phyloP scores from a whole-genome alignment of 2,329 filamentous ascomycete species.

The Ophiostoma sp. region DNA sequence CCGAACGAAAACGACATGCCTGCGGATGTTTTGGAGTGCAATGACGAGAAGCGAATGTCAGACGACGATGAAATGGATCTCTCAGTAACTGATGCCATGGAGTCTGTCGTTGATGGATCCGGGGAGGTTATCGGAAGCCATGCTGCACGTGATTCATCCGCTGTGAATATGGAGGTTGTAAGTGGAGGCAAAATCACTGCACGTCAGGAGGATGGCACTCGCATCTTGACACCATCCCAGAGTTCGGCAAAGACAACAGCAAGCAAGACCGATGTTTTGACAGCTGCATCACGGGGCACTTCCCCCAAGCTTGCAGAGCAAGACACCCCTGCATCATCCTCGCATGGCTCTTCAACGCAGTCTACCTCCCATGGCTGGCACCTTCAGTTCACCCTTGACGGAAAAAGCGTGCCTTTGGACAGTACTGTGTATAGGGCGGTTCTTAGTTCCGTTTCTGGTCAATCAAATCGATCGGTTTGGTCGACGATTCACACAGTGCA shows the following conservation, averaged over 20 bases:
- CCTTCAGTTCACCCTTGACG: constrained; percentile 89
- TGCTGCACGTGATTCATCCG: constrained; percentile 73
- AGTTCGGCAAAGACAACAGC: constrained; percentile 43
- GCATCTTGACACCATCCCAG: constrained; percentile 78
- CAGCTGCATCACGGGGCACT: constrained; percentile 45
- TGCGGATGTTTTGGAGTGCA: constrained; percentile 80
- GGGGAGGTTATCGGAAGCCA: constrained; percentile 80
- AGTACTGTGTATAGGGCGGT: constrained; percentile 96
- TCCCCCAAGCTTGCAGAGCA: constrained; percentile 52
- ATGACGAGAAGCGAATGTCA: constrained; percentile 82
- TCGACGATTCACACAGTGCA: constrained; percentile 87
- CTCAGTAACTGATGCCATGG: constrained; percentile 67
- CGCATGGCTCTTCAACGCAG: constrained; percentile 82
- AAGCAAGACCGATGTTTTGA: constrained; percentile 38
- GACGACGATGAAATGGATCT: constrained; percentile 62
- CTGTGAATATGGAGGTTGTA: constrained; percentile 88
- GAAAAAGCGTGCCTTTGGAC: constrained; percentile 80
- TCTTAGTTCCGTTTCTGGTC: constrained; percentile 58
- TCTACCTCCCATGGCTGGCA: constrained; percentile 90
- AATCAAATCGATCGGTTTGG: constrained; percentile 78
- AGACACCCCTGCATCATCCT: constrained; percentile 65
- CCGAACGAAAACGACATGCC: constrained; percentile 61
- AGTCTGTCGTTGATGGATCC: constrained; percentile 86
- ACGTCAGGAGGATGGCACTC: constrained; percentile 85
- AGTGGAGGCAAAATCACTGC: constrained; percentile 86